These are phyloP conservation scores for Phytophthora pluvialis DNA, from an alignment of 352 stramenopile species.

Conservation along the genomic window DNA sequence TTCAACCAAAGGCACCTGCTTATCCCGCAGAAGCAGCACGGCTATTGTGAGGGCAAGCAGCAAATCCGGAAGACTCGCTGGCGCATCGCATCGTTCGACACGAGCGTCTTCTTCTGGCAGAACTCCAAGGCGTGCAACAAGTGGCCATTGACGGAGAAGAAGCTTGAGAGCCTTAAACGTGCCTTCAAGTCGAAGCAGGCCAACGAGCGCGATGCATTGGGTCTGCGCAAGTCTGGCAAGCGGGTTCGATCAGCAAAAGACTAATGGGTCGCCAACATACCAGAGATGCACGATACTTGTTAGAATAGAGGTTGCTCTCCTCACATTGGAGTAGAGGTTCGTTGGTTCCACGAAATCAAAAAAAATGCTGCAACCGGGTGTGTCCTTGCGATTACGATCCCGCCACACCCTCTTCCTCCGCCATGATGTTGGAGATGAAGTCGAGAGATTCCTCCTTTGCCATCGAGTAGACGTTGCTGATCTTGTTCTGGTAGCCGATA, in stretches of 20 bases:
- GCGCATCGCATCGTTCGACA: slow-evolving; percentile 95
- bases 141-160: slow-evolving; percentile 72
- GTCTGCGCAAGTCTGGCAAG: slow-evolving; percentile 76
- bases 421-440: slow-evolving; percentile 95
- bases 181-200: slow-evolving; percentile 86
- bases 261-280: slow-evolving; percentile 2
- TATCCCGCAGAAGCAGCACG: slow-evolving; percentile 88
- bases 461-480: slow-evolving; percentile 94
- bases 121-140: slow-evolving; percentile 81
- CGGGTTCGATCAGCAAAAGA: slow-evolving; percentile 50
- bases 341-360: slow-evolving; percentile 23
- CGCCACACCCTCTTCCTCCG: slow-evolving; percentile 83
- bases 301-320: slow-evolving; percentile 26
- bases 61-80: slow-evolving; percentile 89
- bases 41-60: slow-evolving; percentile 93
- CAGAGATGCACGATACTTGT: slow-evolving; percentile 3
- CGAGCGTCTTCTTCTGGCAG: slow-evolving; percentile 96
- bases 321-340: slow-evolving; percentile 1
- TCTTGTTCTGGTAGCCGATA: slow-evolving; percentile 99
- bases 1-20: slow-evolving; percentile 81
- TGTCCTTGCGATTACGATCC: slow-evolving; percentile 21
- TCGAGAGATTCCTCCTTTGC: slow-evolving; percentile 97
- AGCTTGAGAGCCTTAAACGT: slow-evolving; percentile 53
- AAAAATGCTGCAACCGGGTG: slow-evolving; percentile 28
- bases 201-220: slow-evolving; percentile 68